Evolutionary conservation across 1,139 yeast genomes (phyloP).

Genomic region (Yamadazyma kanchanaburiensis): DNA sequence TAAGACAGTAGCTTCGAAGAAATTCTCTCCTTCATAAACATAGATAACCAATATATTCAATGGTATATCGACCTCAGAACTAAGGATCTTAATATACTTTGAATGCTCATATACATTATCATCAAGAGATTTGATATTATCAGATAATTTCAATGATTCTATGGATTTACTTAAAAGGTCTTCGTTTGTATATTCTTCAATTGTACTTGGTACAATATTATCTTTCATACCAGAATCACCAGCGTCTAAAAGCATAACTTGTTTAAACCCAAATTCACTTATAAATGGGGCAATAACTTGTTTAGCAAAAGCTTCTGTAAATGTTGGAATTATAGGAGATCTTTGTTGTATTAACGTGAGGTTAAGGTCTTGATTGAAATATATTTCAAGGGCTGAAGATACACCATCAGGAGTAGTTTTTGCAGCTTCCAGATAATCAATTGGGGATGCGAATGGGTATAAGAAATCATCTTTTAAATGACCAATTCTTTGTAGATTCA

Average conservation of each 20-base stretch:
- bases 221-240: conserved; percentile 59
- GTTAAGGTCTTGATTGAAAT: conserved; percentile 32
- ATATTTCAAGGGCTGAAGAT: conserved; percentile 62
- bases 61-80: conserved; percentile 12
- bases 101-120: conserved; percentile 13
- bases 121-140: conserved; percentile 7
- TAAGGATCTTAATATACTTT: conserved; percentile 14
- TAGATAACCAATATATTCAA: conserved; percentile 38
- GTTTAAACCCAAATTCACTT: conserved; percentile 31
- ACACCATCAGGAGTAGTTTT: conserved; percentile 27
- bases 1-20: conserved; percentile 61
- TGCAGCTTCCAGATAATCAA: conserved; percentile 35
- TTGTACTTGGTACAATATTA: conserved; percentile 17
- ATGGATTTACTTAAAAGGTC: conserved; percentile 32
- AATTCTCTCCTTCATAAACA: conserved; percentile 90
- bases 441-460: conserved; percentile 84
- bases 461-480: conserved; percentile 57
- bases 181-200: conserved; percentile 31
- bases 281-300: conserved; percentile 55
- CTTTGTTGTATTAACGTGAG: conserved; percentile 73
- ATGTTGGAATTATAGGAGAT: conserved; percentile 77
- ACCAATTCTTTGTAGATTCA: conserved; percentile 48
- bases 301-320: conserved; percentile 42
- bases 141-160: conserved; percentile 23
- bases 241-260: conserved; percentile 65